Conservation (phyloP, 1,284 basidiomycete species). For the Ganoderma boninense region DNA sequence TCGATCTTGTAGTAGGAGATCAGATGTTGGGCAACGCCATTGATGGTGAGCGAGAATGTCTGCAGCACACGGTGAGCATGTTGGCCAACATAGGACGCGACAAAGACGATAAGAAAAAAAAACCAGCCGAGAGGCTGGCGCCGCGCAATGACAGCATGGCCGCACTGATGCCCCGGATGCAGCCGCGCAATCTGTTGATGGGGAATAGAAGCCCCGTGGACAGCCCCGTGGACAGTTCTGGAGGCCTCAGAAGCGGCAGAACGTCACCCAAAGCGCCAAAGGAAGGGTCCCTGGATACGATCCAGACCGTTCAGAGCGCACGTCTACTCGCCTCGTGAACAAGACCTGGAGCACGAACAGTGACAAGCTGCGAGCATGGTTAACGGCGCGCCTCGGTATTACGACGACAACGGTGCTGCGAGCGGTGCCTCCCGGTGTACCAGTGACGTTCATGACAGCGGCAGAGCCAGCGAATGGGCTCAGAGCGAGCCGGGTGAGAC, state of each 20-base stretch:
- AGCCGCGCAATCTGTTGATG: slow-evolving; percentile 26
- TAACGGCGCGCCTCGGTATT: neutral
- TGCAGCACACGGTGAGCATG: slow-evolving; percentile 43
- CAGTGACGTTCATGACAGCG: slow-evolving; percentile 1
- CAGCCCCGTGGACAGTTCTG: slow-evolving; percentile 17
- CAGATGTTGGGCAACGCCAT: slow-evolving; percentile 90
- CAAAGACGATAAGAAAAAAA: neutral
- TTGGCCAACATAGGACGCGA: neutral
- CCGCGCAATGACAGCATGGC: slow-evolving; percentile 12
- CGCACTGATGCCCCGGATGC: slow-evolving; percentile 1
- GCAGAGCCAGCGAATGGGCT: slow-evolving; percentile 1
- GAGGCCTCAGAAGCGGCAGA: slow-evolving; percentile 14
- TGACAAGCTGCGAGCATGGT: neutral
- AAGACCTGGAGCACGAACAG: neutral
- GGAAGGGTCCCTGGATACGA: slow-evolving; percentile 14
- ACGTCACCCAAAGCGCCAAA: slow-evolving; percentile 10
- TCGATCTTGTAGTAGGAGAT: slow-evolving; percentile 96
- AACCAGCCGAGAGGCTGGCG: neutral
- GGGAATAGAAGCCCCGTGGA: slow-evolving; percentile 21
- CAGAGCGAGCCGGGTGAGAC: neutral
- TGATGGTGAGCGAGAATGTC: slow-evolving; percentile 93
- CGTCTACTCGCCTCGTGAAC: neutral
- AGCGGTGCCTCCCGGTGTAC: neutral
- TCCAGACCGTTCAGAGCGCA: slow-evolving; percentile 3
- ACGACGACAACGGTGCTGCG: neutral